Conservation (phyloP, 306 rosid species). For the Trichosanthes truncata region DNA sequence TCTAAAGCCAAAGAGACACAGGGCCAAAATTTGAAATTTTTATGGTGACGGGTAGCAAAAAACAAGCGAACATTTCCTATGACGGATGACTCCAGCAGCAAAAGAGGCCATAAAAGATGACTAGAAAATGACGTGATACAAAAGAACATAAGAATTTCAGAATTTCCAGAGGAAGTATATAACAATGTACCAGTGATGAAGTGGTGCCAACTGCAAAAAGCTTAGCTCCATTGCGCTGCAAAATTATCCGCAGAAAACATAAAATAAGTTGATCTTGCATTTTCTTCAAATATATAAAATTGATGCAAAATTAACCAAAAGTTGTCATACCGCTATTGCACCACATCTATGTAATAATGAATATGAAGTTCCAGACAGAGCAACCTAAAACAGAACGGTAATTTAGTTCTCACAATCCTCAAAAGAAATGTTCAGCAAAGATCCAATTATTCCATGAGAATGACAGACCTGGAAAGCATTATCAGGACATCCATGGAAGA, state of each 20-base stretch:
- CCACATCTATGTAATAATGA: slow-evolving; percentile 38
- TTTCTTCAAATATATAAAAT: neutral
- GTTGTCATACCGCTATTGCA: slow-evolving; percentile 27
- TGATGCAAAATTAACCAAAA: neutral
- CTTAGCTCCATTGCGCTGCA: slow-evolving; percentile 82
- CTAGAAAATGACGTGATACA: neutral
- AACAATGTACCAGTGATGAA: slow-evolving; percentile 70
- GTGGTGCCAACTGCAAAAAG: slow-evolving; percentile 89
- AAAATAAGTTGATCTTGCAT: slow-evolving; percentile 9
- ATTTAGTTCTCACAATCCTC: neutral
- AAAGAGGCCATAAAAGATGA: neutral
- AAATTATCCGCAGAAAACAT: slow-evolving; percentile 16
- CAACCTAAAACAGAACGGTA: slow-evolving; percentile 21
- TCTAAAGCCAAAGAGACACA: neutral
- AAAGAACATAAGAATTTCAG: neutral
- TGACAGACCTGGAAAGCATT: slow-evolving; percentile 96
- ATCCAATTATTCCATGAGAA: slow-evolving; percentile 31
- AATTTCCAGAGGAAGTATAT: neutral
- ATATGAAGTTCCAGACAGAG: slow-evolving; percentile 42
- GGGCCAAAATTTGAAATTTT: neutral
- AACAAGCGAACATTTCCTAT: neutral
- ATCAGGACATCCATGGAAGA: slow-evolving; percentile 92
- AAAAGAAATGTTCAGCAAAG: slow-evolving; percentile 17
- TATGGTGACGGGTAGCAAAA: neutral
- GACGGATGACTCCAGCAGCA: neutral